phyloP scores from a whole-genome alignment of 805 yeast genomes.

The Schwanniomyces vanrijiae region DNA sequence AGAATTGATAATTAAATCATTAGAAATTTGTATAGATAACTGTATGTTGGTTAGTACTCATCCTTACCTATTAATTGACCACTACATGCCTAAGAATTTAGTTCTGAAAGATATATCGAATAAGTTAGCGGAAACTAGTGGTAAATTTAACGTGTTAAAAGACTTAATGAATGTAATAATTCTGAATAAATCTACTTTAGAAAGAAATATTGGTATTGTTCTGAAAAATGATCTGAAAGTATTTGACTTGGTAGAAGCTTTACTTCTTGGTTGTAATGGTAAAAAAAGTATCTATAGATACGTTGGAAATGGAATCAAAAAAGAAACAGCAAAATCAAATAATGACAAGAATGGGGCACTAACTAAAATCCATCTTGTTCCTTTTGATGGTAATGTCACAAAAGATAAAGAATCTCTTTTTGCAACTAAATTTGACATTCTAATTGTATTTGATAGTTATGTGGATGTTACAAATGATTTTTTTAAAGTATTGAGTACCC shows the following conservation, averaged over 20 bases:
- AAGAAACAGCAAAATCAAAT: constrained; percentile 32
- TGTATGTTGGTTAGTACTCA: constrained; percentile 82
- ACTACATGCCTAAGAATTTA: constrained; percentile 79
- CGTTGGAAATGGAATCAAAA: constrained; percentile 58
- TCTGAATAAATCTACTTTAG: constrained; percentile 22
- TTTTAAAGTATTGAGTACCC: constrained; percentile 24
- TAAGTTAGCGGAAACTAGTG: constrained; percentile 74
- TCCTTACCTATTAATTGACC: constrained; percentile 82
- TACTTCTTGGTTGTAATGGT: constrained; percentile 56
- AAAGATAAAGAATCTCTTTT: constrained; percentile 23
- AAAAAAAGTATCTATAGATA: constrained; percentile 54
- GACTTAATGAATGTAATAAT: constrained; percentile 61
- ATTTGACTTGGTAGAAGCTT: constrained; percentile 72
- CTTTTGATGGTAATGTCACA: constrained; percentile 28
- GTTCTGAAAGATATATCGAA: constrained; percentile 68
- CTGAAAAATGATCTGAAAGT: constrained; percentile 63
- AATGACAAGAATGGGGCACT: not conserved
- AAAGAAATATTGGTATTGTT: constrained; percentile 63
- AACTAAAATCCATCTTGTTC: constrained; percentile 42
- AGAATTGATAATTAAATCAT: constrained; percentile 66
- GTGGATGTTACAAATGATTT: constrained; percentile 44
- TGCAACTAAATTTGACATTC: constrained; percentile 48
- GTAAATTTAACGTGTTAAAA: constrained; percentile 73
- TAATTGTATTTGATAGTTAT: constrained; percentile 64
- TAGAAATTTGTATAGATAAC: constrained; percentile 72